A percentile compares a stretch with the other conserved stretches of the same genome.
These are phyloP conservation scores for Laetiporus sulphureus DNA, from an alignment of 1,284 basidiomycete genomes.

Conservation along the genomic window DNA sequence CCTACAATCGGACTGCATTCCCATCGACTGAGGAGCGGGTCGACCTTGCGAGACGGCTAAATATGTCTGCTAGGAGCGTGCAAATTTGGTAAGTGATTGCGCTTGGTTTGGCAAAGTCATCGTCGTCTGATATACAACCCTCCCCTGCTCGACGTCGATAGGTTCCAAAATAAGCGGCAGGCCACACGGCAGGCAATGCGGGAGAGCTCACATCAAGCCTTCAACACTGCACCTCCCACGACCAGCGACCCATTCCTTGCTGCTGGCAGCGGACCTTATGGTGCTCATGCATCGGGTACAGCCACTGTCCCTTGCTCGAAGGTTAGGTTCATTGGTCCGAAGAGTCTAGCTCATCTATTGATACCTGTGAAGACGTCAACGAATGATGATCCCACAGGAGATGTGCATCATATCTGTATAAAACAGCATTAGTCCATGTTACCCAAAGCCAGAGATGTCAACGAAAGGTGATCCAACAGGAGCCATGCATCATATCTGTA, in stretches of 20 bases:
- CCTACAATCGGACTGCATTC: constrained; percentile 73
- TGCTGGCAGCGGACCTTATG: constrained; percentile 12
- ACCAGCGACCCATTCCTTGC: constrained; percentile 47
- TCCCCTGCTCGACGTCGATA: no score
- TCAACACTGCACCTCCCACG: constrained; percentile 33
- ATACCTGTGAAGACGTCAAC: constrained; percentile 5
- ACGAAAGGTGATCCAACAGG: constrained; percentile 48
- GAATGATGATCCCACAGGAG: constrained; percentile 56
- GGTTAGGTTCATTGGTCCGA: no score
- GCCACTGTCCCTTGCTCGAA: no score
- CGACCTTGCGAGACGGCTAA: constrained; percentile 64
- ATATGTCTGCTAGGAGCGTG: constrained; percentile 78
- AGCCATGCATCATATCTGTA: constrained; percentile 76
- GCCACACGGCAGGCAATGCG: no score
- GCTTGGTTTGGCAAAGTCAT: no score
- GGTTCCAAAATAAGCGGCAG: constrained; percentile 86
- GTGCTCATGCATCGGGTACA: constrained; percentile 9
- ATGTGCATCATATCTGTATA: constrained; percentile 69
- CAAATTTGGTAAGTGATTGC: constrained; percentile 71
- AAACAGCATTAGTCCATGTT: no score
- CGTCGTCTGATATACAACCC: no score
- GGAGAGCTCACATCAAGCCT: constrained; percentile 61
- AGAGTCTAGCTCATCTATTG: constrained; percentile 26
- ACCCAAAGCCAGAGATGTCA: no score
- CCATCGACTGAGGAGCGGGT: constrained; percentile 80